Percentiles rank a stretch among this genome's conserved stretches.
These are phyloP conservation scores for Letharia columbiana DNA, from an alignment of 495 filamentous ascomycete genomes.

Conservation along the genomic window DNA sequence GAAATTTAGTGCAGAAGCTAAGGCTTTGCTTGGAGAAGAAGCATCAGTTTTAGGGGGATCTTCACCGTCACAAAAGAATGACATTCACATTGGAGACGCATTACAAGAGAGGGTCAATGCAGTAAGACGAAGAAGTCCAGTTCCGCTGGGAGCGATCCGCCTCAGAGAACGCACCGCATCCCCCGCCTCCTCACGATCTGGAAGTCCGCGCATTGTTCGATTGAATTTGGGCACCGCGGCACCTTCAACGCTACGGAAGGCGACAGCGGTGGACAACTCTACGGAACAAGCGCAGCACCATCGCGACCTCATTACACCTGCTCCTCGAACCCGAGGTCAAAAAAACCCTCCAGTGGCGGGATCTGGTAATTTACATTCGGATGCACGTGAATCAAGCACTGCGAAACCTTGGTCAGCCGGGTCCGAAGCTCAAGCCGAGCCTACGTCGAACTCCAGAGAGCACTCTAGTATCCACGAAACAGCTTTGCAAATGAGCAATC, in stretches of 20 bases:
- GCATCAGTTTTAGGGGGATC: slow-evolving; percentile 41
- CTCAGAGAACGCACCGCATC: slow-evolving; percentile 29
- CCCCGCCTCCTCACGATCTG: slow-evolving; percentile 10
- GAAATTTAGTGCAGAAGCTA: slow-evolving; percentile 71
- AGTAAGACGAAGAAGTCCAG: slow-evolving; percentile 26
- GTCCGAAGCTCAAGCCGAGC: slow-evolving; percentile 32
- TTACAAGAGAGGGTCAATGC: slow-evolving; percentile 9
- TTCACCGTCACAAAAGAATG: slow-evolving; percentile 42
- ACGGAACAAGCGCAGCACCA: slow-evolving; percentile 29
- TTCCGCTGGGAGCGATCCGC: slow-evolving; percentile 35
- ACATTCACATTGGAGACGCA: slow-evolving; percentile 32
- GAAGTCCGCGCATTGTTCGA: slow-evolving; percentile 43
- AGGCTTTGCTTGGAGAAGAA: slow-evolving; percentile 62
- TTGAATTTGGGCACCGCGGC: slow-evolving; percentile 41
- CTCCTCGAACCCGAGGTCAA: slow-evolving; percentile 49
- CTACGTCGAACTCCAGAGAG: slow-evolving; percentile 27
- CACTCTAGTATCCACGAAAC: slow-evolving; percentile 34
- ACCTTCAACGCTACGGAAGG: slow-evolving; percentile 31
- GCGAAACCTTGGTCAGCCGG: slow-evolving; percentile 36
- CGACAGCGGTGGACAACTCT: slow-evolving; percentile 28
- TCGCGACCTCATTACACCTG: slow-evolving; percentile 58
- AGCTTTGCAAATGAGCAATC: slow-evolving; percentile 35
- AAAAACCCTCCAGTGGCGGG: neutral
- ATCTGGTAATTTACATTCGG: neutral
- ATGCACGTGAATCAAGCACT: slow-evolving; percentile 26